phyloP scores from a whole-genome alignment of 1,284 basidiomycete genomes.

The Omphalotus olearius region DNA sequence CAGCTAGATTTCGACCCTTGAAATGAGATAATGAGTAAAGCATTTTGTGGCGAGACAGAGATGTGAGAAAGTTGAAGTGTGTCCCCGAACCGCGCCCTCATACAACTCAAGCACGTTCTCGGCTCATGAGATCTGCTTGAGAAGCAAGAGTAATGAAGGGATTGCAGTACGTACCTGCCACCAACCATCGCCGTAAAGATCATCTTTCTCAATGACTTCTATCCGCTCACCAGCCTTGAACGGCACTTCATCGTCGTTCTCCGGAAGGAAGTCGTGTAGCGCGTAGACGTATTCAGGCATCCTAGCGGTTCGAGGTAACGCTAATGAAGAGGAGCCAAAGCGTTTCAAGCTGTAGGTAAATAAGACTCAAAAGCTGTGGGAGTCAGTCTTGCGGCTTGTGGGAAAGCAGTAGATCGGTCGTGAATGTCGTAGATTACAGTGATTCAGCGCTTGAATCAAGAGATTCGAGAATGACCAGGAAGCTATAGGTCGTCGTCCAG shows the following conservation, averaged over 20 bases:
- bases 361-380: neutral
- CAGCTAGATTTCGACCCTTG: slow-evolving; percentile 82
- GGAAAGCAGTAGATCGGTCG: neutral
- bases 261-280: slow-evolving; percentile 83
- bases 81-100: too few species aligned
- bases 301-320: neutral
- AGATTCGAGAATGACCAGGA: neutral
- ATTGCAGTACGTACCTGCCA: slow-evolving; percentile 75
- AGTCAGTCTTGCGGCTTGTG: neutral
- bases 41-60: slow-evolving; percentile 13
- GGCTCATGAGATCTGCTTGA: slow-evolving; percentile 1
- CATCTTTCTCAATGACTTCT: slow-evolving; percentile 90
- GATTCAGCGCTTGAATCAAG: neutral
- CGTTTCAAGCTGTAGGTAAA: slow-evolving; percentile 1
- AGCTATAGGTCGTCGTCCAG: neutral
- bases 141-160: slow-evolving; percentile 10
- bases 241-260: slow-evolving; percentile 91
- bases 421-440: neutral
- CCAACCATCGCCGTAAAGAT: slow-evolving; percentile 96
- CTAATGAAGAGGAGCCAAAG: neutral
- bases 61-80: neutral
- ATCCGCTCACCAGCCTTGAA: slow-evolving; percentile 88
- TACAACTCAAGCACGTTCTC: too few species aligned
- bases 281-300: slow-evolving; percentile 69
- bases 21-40: slow-evolving; percentile 11